Percentiles rank a stretch among this genome's conserved stretches.
Evolutionary conservation across 495 filamentous ascomycete species (phyloP).

Genomic region (Amphirosellinia nigrospora): DNA sequence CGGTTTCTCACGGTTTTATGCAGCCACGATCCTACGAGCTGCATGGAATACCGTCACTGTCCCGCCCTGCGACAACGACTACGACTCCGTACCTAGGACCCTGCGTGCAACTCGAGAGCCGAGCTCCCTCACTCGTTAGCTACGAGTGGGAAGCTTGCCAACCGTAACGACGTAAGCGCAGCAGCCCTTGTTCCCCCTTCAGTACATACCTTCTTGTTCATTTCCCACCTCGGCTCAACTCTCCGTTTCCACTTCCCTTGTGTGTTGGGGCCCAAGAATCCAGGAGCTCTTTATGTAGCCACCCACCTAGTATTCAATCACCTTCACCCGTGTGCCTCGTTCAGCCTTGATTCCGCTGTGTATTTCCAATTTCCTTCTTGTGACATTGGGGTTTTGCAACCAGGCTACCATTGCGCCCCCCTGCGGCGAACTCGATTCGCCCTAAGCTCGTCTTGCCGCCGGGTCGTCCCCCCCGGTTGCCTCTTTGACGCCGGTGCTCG

Average conservation of each 20-base stretch:
- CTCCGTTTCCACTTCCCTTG: constrained; percentile 8
- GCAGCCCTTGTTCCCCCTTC: background rate
- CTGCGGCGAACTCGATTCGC: background rate
- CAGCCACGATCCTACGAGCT: constrained; percentile 18
- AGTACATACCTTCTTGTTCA: background rate
- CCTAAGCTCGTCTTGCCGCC: constrained; percentile 20
- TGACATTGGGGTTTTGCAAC: background rate
- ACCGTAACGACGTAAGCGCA: constrained; percentile 15
- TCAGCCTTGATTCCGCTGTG: background rate
- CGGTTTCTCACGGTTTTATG: background rate
- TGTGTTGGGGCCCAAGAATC: background rate
- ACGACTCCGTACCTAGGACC: constrained; percentile 4
- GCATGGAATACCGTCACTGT: constrained; percentile 17
- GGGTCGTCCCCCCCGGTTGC: constrained; percentile 7
- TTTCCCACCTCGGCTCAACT: constrained; percentile 16
- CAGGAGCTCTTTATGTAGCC: background rate
- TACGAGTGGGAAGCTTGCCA: constrained; percentile 6
- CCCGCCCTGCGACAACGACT: constrained; percentile 3
- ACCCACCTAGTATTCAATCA: constrained; percentile 2
- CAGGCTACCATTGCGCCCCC: constrained; percentile 15
- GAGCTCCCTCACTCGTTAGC: constrained; percentile 17
- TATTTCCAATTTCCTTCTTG: background rate
- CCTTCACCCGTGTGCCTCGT: background rate
- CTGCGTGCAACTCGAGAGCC: background rate
- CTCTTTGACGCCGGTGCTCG: constrained; percentile 13